These are phyloP conservation scores for Abrus pulchellus DNA, from an alignment of 306 rosid genomes.

Conservation along the genomic window DNA sequence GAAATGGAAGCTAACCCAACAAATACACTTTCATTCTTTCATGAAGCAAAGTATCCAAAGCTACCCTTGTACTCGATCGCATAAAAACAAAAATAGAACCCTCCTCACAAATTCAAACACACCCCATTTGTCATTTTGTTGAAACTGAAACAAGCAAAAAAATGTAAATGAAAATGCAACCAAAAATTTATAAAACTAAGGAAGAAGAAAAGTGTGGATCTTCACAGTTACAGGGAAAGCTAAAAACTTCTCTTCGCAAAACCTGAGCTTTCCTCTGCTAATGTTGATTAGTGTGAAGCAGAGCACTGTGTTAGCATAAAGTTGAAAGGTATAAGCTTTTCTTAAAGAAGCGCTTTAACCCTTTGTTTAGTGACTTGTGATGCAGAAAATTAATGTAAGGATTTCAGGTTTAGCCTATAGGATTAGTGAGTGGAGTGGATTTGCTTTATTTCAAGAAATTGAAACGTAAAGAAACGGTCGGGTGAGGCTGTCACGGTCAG, in stretches of 20 bases:
- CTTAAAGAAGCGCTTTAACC: neutral
- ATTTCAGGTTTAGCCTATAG: neutral
- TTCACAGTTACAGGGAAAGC: constrained; percentile 18
- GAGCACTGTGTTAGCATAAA: constrained; percentile 27
- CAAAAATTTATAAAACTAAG: constrained; percentile 1
- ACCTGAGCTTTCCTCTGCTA: constrained; percentile 32
- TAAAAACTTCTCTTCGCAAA: constrained; percentile 26
- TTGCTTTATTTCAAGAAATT: neutral
- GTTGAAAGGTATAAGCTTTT: constrained; percentile 9
- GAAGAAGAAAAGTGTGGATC: constrained; percentile 28
- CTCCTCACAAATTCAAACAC: neutral
- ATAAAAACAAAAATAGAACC: neutral
- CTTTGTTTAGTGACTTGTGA: neutral
- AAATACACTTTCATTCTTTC: constrained; percentile 8
- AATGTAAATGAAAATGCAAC: constrained; percentile 26
- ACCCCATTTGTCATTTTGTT: constrained; percentile 34
- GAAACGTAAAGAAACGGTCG: neutral
- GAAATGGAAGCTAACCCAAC: constrained; percentile 6
- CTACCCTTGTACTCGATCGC: neutral
- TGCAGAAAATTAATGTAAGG: neutral
- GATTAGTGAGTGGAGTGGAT: neutral
- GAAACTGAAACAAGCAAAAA: constrained; percentile 4
- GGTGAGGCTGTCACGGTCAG: too few species aligned
- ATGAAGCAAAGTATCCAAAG: neutral
- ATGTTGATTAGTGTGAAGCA: constrained; percentile 40